Evolutionary conservation across 441 rosid species (phyloP), one percentile per base, ranked within the genome.

Genomic region (Melianthus villosus): DNA sequence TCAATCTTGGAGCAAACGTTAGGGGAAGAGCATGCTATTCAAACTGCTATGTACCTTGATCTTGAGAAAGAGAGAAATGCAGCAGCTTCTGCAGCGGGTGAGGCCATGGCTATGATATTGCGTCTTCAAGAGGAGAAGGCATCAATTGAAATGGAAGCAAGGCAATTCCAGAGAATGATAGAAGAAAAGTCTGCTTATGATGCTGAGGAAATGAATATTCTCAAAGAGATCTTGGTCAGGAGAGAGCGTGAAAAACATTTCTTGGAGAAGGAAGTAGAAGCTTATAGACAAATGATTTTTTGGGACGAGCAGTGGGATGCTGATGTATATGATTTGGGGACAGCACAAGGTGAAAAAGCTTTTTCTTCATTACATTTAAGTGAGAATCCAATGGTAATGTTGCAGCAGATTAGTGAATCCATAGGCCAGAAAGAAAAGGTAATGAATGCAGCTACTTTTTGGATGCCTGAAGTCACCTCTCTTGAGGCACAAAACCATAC

Each of bases 51-150:
- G 26, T 64, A 62, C 51, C 53, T 60, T 40, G 94, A 83, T 37
- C 80, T 77, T 0, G 92, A 79, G 71, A 74, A 79, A 35, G 92
- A 79, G 66, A 77, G 92, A 56, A 68, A 42, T 40, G 87, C 87
- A 20, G 78, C 92, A 19, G 82, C 92, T 32, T 52, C 66, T 12
- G 94, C 87, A 29, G 79, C 87, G 0, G 82, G 72, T 7, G 94
- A 83, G 64, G 80, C 82, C 34, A 64, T 79, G 72, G 59, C 76
- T 19, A 72, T 79, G 94, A 77, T 74, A 42, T 9, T 74, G 30
- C 68, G 77, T 19, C 51, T 77, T 12, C 94, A 77, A 57, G 74
- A 65, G 36, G 82, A 71, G 53, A 71, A 71, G 47, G 65, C 71
- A 0, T 29, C 67, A 6, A 41, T 72, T 39, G 76, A 62, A 56